Evolutionary conservation across 2,329 filamentous ascomycete species (phyloP).

Genomic region (Trichoderma atroviride): DNA sequence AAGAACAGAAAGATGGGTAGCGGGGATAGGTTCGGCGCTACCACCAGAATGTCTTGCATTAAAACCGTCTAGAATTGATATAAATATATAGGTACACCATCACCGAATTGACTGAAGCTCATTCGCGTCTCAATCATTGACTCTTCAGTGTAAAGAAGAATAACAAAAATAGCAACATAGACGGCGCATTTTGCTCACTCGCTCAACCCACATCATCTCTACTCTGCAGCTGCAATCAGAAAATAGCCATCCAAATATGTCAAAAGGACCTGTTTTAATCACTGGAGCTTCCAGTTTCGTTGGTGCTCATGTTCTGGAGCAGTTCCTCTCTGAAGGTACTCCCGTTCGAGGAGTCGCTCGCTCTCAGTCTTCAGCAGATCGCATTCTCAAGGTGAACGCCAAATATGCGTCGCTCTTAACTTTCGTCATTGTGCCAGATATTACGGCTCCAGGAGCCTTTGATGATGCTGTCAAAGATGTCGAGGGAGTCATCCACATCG

Average conservation of each 20-base stretch:
- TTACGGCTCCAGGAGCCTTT: constrained; percentile 6
- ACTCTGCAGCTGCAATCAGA: not conserved
- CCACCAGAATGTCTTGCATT: not conserved
- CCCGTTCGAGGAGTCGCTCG: constrained; percentile 11
- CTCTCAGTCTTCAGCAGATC: constrained; percentile 21
- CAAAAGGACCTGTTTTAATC: constrained; percentile 1
- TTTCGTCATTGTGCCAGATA: constrained; percentile 13
- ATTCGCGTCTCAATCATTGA: not conserved
- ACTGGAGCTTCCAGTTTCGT: constrained; percentile 19
- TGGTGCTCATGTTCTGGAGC: constrained; percentile 16
- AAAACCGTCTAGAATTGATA: not conserved
- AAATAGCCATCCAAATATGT: not conserved
- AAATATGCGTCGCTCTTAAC: constrained; percentile 13
- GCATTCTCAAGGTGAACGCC: constrained; percentile 1
- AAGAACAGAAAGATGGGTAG: not conserved
- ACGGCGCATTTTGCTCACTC: not conserved
- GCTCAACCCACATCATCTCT: not conserved
- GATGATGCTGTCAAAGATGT: constrained; percentile 4
- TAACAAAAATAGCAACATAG: not conserved
- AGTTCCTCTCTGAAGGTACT: constrained; percentile 20
- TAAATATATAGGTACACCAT: not conserved
- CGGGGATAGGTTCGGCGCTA: not conserved
- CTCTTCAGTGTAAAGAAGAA: not conserved
- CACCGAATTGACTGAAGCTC: not conserved
- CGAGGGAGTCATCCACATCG: constrained; percentile 14